phyloP scores from a whole-genome alignment of 164 flowering plant genomes.

The Berberis vulgaris region DNA sequence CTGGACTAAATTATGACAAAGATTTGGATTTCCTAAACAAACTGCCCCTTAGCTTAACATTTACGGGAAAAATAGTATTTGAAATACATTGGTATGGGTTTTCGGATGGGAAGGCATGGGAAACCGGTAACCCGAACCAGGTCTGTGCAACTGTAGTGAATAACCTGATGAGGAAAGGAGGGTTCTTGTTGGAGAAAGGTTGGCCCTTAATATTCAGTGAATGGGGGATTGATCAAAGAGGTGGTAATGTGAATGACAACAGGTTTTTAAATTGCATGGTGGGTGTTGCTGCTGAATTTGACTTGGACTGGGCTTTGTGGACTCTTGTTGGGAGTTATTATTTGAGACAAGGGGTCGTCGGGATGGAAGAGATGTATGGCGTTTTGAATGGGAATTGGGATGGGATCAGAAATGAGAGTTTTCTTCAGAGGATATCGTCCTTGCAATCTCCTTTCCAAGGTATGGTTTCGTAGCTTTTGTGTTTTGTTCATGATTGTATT shows the following conservation, averaged over 20 bases:
- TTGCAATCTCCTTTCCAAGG: slow-evolving; percentile 2
- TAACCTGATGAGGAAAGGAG: slow-evolving; percentile 32
- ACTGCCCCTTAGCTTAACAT: slow-evolving; percentile 35
- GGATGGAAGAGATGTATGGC: slow-evolving; percentile 55
- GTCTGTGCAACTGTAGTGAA: slow-evolving; percentile 41
- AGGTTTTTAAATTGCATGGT: slow-evolving; percentile 63
- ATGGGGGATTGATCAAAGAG: slow-evolving; percentile 66
- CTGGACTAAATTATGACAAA: slow-evolving; percentile 53
- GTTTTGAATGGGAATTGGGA: slow-evolving; percentile 48
- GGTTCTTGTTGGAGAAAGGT: slow-evolving; percentile 49
- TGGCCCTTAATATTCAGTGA: slow-evolving; percentile 74
- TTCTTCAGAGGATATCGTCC: slow-evolving; percentile 30
- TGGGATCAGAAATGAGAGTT: slow-evolving; percentile 36
- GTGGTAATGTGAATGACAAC: slow-evolving; percentile 58
- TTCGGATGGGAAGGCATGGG: slow-evolving; percentile 50
- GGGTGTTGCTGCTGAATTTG: slow-evolving; percentile 62
- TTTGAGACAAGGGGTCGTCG: slow-evolving; percentile 51
- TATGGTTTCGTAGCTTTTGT: background rate
- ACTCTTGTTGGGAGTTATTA: slow-evolving; percentile 67
- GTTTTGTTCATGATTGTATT: too few relatives aligned
- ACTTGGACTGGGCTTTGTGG: slow-evolving; percentile 79
- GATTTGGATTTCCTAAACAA: slow-evolving; percentile 43
- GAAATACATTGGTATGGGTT: slow-evolving; percentile 75
- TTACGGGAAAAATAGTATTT: slow-evolving; percentile 46
- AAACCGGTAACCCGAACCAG: slow-evolving; percentile 42